Evolutionary conservation across 1,284 basidiomycete species (phyloP), one percentile per base, ranked within the genome.

Genomic region (Taiwanofungus camphoratus): DNA sequence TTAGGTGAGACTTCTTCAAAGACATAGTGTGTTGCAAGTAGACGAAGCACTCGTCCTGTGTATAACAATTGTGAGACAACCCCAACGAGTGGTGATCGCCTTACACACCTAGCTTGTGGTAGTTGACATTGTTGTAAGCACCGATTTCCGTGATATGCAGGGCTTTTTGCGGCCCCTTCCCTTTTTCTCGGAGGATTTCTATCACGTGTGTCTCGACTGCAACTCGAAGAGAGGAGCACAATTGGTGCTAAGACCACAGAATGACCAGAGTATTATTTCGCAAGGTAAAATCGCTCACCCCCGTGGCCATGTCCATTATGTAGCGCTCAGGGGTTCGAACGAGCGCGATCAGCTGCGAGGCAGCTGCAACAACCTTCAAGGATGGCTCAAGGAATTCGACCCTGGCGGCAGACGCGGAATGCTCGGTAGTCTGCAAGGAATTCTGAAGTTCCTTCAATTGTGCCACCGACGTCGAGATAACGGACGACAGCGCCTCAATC

Each of bases 111-210:
- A 46, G 45, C 32, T 50, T 52, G 18, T 21, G 29, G 3, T 36
- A 37, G 35, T 53, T 43, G n/a, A 53, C 40, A n/a, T 41, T 39
- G 45, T 49, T 44, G 33, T 45, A 23, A 18, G 45, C 48, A 45
- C 44, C 45, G 27, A 62, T 51, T 11, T 61, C 54, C 16, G 46
- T 39, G 15, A 57, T 52, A 31, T 57, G 53, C 18, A 58, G 18
- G 0, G 60, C 65, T 42, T 60, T 42, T 32, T 39, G 37, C 4
- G 37, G 36, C 9, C 41, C 45, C 0, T 52, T 50, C 1, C 67
- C 66, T 8, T 63, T 64, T 22, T 62, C 63, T 9, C 63, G 52
- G 16, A 69, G 46, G 12, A 67, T 66, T 50, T 69, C 67, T 3
- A 56, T 48, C 8, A 66, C 61, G 42, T 67, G 57, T 2, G 58